These are phyloP conservation scores for Macroventuria anomochaeta DNA, from an alignment of 2,329 filamentous ascomycete species.

Conservation along the genomic window DNA sequence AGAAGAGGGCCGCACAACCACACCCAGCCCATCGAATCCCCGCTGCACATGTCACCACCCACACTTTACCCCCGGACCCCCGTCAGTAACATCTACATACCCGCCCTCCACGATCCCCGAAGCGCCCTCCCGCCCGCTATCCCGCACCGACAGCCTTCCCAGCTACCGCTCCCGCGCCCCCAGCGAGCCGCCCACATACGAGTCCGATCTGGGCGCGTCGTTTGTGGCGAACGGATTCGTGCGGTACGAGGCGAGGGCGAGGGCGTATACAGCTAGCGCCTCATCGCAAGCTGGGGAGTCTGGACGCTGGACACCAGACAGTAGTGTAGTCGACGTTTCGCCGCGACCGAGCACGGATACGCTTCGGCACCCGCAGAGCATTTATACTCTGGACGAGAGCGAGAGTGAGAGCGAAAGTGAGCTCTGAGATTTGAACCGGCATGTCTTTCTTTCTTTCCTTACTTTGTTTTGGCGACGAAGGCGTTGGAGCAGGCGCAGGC, in stretches of 20 bases:
- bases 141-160: constrained; percentile 51
- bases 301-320: constrained; percentile 47
- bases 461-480: no score
- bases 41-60: constrained; percentile 31
- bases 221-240: constrained; percentile 53
- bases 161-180: constrained; percentile 53
- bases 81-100: constrained; percentile 42
- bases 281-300: constrained; percentile 12
- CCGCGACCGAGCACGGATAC: constrained; percentile 49
- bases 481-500: background rate
- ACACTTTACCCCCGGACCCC: constrained; percentile 14
- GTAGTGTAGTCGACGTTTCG: constrained; percentile 49
- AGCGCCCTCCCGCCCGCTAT: constrained; percentile 44
- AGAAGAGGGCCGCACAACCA: constrained; percentile 41
- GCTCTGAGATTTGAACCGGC: background rate
- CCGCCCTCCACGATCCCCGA: constrained; percentile 39
- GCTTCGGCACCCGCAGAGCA: constrained; percentile 36
- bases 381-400: constrained; percentile 32
- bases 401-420: constrained; percentile 16
- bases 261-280: background rate
- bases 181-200: constrained; percentile 51
- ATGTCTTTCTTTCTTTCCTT: no score
- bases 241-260: constrained; percentile 41
- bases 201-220: constrained; percentile 46
- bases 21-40: background rate